phyloP scores from a whole-genome alignment of 257 asterid genomes.

The Solanum rostratum region DNA sequence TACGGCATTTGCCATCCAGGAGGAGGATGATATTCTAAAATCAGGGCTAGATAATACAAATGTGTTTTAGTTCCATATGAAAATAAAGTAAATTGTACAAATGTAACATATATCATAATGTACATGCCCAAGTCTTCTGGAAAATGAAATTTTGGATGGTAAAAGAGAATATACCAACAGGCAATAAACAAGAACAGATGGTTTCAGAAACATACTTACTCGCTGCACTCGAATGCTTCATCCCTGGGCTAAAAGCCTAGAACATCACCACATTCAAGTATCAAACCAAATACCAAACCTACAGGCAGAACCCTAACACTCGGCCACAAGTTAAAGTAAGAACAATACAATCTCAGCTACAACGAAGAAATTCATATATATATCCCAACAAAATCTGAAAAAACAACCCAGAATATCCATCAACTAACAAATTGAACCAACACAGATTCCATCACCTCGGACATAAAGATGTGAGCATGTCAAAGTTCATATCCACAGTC shows the following conservation, averaged over 20 bases:
- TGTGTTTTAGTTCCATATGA: background rate
- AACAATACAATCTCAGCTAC: conserved; percentile 1
- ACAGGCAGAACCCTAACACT: background rate
- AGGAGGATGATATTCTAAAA: background rate
- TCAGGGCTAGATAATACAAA: background rate
- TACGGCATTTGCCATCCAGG: background rate
- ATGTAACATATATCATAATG: background rate
- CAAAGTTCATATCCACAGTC: background rate
- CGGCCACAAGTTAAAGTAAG: background rate
- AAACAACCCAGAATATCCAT: background rate
- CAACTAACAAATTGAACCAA: background rate
- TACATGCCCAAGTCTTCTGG: background rate
- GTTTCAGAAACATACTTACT: background rate
- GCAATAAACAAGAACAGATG: background rate
- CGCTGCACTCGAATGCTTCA: background rate
- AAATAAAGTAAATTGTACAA: background rate
- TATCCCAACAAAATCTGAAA: background rate
- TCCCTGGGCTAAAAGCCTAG: background rate
- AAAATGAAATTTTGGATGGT: background rate
- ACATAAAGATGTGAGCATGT: background rate
- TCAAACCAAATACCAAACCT: background rate
- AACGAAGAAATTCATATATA: background rate
- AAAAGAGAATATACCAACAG: background rate
- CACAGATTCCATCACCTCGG: background rate
- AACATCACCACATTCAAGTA: background rate